phyloP scores from a whole-genome alignment of 768 basidiomycete species.

The Collybia mongolica region DNA sequence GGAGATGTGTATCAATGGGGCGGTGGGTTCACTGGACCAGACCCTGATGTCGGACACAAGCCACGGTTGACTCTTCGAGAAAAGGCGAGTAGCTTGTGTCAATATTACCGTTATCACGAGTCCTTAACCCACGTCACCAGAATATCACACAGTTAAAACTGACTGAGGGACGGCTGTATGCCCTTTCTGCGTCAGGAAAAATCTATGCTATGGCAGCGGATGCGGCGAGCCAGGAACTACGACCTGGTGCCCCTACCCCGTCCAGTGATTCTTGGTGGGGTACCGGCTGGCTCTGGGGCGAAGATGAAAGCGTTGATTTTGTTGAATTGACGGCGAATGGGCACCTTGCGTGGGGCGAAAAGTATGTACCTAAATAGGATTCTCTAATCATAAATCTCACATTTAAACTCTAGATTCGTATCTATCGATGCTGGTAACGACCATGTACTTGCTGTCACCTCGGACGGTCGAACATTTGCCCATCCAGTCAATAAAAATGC shows the following conservation, averaged over 20 bases:
- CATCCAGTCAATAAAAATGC: slow-evolving; percentile 74
- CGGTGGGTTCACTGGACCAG: slow-evolving; percentile 49
- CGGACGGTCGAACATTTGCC: slow-evolving; percentile 72
- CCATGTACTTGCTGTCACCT: slow-evolving; percentile 72
- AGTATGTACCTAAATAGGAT: slow-evolving; percentile 36
- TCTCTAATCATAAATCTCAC: background rate
- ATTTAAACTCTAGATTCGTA: slow-evolving; percentile 48
- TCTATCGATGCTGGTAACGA: slow-evolving; percentile 73
- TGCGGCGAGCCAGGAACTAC: slow-evolving; percentile 42
- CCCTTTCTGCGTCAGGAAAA: slow-evolving; percentile 73
- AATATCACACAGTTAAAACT: slow-evolving; percentile 66
- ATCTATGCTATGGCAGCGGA: slow-evolving; percentile 68
- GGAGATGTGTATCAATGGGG: slow-evolving; percentile 91
- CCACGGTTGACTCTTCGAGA: slow-evolving; percentile 61
- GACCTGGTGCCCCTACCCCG: slow-evolving; percentile 35
- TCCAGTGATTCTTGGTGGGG: slow-evolving; percentile 59
- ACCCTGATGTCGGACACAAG: slow-evolving; percentile 19
- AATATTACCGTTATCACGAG: background rate
- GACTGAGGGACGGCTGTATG: slow-evolving; percentile 65
- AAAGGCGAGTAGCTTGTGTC: slow-evolving; percentile 45
- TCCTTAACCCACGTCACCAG: slow-evolving; percentile 32
- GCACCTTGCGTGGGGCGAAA: slow-evolving; percentile 63
- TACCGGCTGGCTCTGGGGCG: slow-evolving; percentile 57
- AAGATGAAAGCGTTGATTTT: slow-evolving; percentile 51
- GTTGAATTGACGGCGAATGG: slow-evolving; percentile 60